Evolutionary conservation across 2,329 filamentous ascomycete species (phyloP), one percentile per base, ranked within the genome.

Genomic region (Elsinoe australis): DNA sequence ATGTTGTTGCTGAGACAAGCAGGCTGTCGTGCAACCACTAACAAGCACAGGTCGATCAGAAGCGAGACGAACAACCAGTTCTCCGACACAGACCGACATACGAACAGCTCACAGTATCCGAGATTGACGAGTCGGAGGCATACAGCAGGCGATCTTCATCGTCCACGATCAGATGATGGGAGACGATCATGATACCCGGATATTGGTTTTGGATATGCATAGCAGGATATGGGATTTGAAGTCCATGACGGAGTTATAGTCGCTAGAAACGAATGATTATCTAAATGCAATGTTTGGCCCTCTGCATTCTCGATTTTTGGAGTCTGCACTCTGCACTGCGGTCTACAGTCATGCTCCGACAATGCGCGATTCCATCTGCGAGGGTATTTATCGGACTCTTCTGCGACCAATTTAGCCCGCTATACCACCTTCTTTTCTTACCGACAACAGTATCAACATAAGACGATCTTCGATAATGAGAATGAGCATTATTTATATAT

Each of bases 91-190:
- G 26, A 19, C 39, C 39, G 9, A 44, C 39, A n/a, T 44, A 44
- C 26, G 39, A 44, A 32, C 39, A 44, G 39, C 39, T 44, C 39
- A 44, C 39, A 9, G 39, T 44, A 14, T 28, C 21, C 21, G 39
- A 44, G 39, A 44, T 44, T 28, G 39, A 44, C 12, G 39, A 44
- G 39, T 44, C 39, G 5, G 39, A 44, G 39, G 39, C 39, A 24
- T 44, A 44, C 39, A 44, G 39, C 28, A 44, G 39, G 31, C 39
- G 39, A 19, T 44, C 39, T 26, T 44, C 39, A 14, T 31, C 39
- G 15, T 44, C 39, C 6, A 44, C 28, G 18, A 22, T 31, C 17
- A 32, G 24, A 26, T 44, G 26, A 44, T 15, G 19, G 24, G 28
- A 12, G 14, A 31, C 24, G 39, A 44, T 18, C 10, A 41, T 32